Base-by-base conservation (phyloP, 805 yeast species). In the Nakazawaea ishiwadae region DNA sequence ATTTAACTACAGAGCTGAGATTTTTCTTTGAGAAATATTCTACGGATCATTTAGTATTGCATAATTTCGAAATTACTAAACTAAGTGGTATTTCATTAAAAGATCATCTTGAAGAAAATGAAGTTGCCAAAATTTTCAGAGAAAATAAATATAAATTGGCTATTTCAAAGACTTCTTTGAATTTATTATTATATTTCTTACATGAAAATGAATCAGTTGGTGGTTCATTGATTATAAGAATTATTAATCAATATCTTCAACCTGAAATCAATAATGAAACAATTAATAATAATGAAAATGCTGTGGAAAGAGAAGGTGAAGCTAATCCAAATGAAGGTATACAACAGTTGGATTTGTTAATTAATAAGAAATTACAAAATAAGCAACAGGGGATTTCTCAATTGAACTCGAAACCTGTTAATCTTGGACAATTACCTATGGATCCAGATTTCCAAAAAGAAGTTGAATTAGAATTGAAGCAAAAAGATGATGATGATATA, bases 151-250 rank as follows among this genome's bases (percentile, higher is more conserved):
- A 88, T 62, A 71, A 77, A 40, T 69, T 91, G 7, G 74, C 77
- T 32, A 79, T 91, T 35, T 83, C 96, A 11, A 81, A 85, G 48
- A 89, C 96, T 1, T 79, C 95, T 4, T 72, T 91, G 55, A 93
- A 89, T 57, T 65, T 91, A 51, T 71, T 93, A 48, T 68, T 93
- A 40, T 86, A 87, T 57, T 91, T 89, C 51, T 63, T 93, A 41
- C 95, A 88, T 58, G 97, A 91, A 55, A 87, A 89, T 58, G 97
- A 89, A 60, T 83, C 84, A 8, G 81, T 81, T 41, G 98, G 98
- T 32, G 98, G 98, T 2, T 83, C 90, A 2, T 75, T 91, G 29
- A 69, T 91, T 40, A 86, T 93, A 36, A 70, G 96, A 51, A 73
- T 88, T 37, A 81, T 93, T 48, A 93, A 93, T 65, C 90, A 88